phyloP scores from a whole-genome alignment of 2,329 filamentous ascomycete genomes.

The Diaporthe destruens region DNA sequence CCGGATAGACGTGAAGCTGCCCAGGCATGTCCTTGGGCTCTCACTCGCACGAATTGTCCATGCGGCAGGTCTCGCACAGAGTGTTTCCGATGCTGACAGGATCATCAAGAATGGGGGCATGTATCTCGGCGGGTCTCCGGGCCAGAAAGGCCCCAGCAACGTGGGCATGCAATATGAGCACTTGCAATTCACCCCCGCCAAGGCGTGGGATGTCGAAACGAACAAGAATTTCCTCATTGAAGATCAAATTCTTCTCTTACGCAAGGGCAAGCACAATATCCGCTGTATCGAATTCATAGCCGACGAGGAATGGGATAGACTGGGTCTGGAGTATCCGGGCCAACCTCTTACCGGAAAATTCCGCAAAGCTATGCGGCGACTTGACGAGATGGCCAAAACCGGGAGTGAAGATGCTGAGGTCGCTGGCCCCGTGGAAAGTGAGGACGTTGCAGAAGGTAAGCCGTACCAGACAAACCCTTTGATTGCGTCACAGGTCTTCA shows the following conservation, averaged over 20 bases:
- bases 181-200: constrained; percentile 72
- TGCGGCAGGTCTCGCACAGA: constrained; percentile 70
- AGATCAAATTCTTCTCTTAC: constrained; percentile 68
- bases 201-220: constrained; percentile 68
- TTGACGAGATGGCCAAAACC: constrained; percentile 48
- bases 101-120: constrained; percentile 67
- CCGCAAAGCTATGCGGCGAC: constrained; percentile 57
- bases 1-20: constrained; percentile 69
- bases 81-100: constrained; percentile 69
- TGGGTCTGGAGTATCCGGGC: constrained; percentile 66
- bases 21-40: constrained; percentile 63
- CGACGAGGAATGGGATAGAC: constrained; percentile 65
- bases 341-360: constrained; percentile 63
- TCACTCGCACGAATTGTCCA: constrained; percentile 71
- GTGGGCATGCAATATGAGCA: constrained; percentile 58
- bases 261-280: constrained; percentile 74
- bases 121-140: constrained; percentile 69
- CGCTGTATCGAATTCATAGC: constrained; percentile 70
- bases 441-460: constrained; percentile 47
- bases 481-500: neutral
- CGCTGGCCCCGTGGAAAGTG: constrained; percentile 47
- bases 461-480: constrained; percentile 41
- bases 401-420: constrained; percentile 35
- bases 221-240: constrained; percentile 73
- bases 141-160: constrained; percentile 47